These are phyloP conservation scores for Amniculicola lignicola DNA, from an alignment of 495 filamentous ascomycete species.

Conservation along the genomic window DNA sequence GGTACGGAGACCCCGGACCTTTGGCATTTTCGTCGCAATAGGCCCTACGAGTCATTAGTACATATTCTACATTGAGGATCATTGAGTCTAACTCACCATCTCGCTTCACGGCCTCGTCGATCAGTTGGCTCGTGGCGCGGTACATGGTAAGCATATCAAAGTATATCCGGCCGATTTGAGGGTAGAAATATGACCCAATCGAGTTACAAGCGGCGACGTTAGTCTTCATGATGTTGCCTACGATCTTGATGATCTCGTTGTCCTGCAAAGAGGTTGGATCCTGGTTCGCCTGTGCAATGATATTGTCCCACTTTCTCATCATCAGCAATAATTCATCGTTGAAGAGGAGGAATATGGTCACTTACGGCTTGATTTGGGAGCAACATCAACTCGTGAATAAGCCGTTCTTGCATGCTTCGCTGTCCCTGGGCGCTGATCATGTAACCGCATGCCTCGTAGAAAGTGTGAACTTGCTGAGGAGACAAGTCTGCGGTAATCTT, in stretches of 20 bases:
- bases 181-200: slow-evolving; percentile 94
- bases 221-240: slow-evolving; percentile 99
- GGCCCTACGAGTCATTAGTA: slow-evolving; percentile 54
- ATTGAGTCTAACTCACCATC: slow-evolving; percentile 60
- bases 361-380: slow-evolving; percentile 78
- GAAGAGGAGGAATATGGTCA: background rate
- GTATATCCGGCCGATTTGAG: slow-evolving; percentile 97
- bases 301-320: slow-evolving; percentile 71
- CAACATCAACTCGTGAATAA: slow-evolving; percentile 89
- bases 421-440: slow-evolving; percentile 99
- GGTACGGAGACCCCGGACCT: slow-evolving; percentile 88
- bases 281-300: slow-evolving; percentile 78
- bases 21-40: slow-evolving; percentile 96
- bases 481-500: slow-evolving; percentile 93
- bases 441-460: slow-evolving; percentile 98
- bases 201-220: slow-evolving; percentile 96
- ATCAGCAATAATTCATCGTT: background rate
- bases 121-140: slow-evolving; percentile 88
- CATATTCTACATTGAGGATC: background rate
- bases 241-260: slow-evolving; percentile 90
- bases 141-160: slow-evolving; percentile 99
- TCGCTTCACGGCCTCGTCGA: slow-evolving; percentile 81
- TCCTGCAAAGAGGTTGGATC: slow-evolving; percentile 83
- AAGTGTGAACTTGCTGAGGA: slow-evolving; percentile 96
- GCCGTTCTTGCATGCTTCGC: slow-evolving; percentile 80